Percentiles rank a stretch among this genome's conserved stretches.
Conservation (phyloP, 2,329 filamentous ascomycete species). For the Arthrinium phaeospermum region DNA sequence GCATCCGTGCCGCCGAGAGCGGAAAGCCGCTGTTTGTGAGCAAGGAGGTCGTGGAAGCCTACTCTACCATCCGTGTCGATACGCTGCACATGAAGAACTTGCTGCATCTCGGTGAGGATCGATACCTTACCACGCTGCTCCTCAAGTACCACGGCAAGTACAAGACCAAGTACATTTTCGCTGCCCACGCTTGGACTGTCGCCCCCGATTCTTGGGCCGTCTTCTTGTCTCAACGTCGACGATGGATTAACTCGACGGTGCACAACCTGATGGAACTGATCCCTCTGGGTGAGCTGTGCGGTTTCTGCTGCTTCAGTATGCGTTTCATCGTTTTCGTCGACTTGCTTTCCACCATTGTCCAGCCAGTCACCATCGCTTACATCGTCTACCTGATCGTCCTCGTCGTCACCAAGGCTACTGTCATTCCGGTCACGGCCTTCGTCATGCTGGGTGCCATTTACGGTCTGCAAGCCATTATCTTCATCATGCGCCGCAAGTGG, state of each 20-base stretch:
- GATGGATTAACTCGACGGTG: constrained; percentile 99
- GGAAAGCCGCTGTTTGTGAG: constrained; percentile 97
- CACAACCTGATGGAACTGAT: constrained; percentile 98
- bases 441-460: constrained; percentile 94
- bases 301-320: constrained; percentile 99
- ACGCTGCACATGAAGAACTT: constrained; percentile 99
- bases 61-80: constrained; percentile 92
- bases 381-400: constrained; percentile 87
- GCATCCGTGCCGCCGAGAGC: constrained; percentile 90
- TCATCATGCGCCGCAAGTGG: constrained; percentile 96
- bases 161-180: constrained; percentile 97
- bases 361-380: constrained; percentile 89
- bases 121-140: constrained; percentile 92
- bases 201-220: constrained; percentile 93
- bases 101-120: constrained; percentile 95
- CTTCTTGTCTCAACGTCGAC: constrained; percentile 96
- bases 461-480: constrained; percentile 95
- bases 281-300: constrained; percentile 90
- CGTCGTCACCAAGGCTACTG: constrained; percentile 63
- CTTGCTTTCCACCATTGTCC: constrained; percentile 87
- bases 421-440: constrained; percentile 85
- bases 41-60: constrained; percentile 85
- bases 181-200: constrained; percentile 94
- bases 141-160: constrained; percentile 91
- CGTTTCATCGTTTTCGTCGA: constrained; percentile 96